phyloP scores from a whole-genome alignment of 2,329 filamentous ascomycete genomes.

The Neofusicoccum umdonicola region DNA sequence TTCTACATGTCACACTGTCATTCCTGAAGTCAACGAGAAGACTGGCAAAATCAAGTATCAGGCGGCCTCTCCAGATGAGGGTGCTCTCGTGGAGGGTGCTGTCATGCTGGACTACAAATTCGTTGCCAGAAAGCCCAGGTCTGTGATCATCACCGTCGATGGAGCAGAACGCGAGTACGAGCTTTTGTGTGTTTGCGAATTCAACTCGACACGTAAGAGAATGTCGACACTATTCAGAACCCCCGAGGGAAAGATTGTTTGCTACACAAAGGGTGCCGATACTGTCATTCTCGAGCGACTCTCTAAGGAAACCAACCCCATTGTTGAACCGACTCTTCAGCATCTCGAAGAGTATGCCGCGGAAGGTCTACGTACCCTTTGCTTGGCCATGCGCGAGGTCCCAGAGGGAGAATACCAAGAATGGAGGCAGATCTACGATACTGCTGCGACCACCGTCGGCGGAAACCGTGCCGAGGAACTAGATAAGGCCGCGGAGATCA shows the following conservation, averaged over 20 bases:
- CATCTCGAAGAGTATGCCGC: constrained; percentile 99
- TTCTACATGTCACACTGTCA: constrained; percentile 93
- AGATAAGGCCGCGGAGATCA: constrained; percentile 94
- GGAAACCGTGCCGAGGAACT: constrained; percentile 92
- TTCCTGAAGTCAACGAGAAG: constrained; percentile 80
- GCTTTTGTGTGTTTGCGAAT: constrained; percentile 94
- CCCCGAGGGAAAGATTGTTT: constrained; percentile 89
- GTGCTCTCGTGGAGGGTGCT: constrained; percentile 91
- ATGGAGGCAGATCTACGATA: constrained; percentile 84
- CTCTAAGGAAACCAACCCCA: constrained; percentile 71
- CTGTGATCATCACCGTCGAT: constrained; percentile 77
- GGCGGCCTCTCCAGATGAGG: constrained; percentile 94
- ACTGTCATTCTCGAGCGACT: constrained; percentile 95
- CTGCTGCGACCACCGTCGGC: constrained; percentile 82
- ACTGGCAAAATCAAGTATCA: constrained; percentile 87
- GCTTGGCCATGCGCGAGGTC: constrained; percentile 89
- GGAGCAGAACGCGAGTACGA: constrained; percentile 79
- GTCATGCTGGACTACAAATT: constrained; percentile 84
- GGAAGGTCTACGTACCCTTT: constrained; percentile 90
- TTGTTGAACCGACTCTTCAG: constrained; percentile 83
- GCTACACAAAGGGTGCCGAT: constrained; percentile 95
- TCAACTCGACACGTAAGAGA: constrained; percentile 94
- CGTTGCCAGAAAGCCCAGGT: constrained; percentile 80
- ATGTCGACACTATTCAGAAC: constrained; percentile 98
- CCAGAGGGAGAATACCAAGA: constrained; percentile 84